These are phyloP conservation scores for Bisporella sp. DNA, from an alignment of 2,329 filamentous ascomycete species.

Conservation along the genomic window DNA sequence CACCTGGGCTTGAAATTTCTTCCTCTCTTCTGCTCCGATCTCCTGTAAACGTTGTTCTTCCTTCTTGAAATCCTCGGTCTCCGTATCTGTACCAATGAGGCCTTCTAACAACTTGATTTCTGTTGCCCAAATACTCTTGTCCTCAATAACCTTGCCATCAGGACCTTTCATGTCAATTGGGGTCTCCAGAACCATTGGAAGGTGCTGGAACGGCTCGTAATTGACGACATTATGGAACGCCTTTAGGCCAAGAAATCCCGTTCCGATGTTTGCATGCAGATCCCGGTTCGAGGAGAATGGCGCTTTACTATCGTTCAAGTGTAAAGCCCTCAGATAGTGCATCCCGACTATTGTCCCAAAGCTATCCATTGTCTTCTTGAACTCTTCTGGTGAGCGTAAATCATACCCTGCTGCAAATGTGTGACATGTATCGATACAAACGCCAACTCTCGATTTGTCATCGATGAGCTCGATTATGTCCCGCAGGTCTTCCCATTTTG, in stretches of 20 bases:
- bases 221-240: conserved; percentile 93
- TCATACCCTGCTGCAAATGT: conserved; percentile 94
- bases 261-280: conserved; percentile 93
- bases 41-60: conserved; percentile 60
- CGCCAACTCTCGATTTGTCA: conserved; percentile 77
- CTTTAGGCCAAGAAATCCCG: conserved; percentile 82
- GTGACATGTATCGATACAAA: conserved; percentile 96
- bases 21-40: conserved; percentile 63
- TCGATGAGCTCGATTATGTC: conserved; percentile 76
- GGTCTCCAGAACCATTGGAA: conserved; percentile 96
- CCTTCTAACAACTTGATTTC: conserved; percentile 94
- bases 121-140: conserved; percentile 78
- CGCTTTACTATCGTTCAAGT: conserved; percentile 94
- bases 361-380: conserved; percentile 62
- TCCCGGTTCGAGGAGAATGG: conserved; percentile 77
- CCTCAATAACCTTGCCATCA: conserved; percentile 63
- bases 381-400: conserved; percentile 66
- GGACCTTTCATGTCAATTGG: conserved; percentile 69
- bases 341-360: conserved; percentile 76
- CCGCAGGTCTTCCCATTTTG: conserved; percentile 75
- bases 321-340: conserved; percentile 75
- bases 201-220: conserved; percentile 61
- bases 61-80: conserved; percentile 62
- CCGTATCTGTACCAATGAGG: conserved; percentile 75
- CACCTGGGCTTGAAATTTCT: conserved; percentile 70